Conservation (phyloP, 2,329 filamentous ascomycete genomes). For the Colletotrichum spinosum region DNA sequence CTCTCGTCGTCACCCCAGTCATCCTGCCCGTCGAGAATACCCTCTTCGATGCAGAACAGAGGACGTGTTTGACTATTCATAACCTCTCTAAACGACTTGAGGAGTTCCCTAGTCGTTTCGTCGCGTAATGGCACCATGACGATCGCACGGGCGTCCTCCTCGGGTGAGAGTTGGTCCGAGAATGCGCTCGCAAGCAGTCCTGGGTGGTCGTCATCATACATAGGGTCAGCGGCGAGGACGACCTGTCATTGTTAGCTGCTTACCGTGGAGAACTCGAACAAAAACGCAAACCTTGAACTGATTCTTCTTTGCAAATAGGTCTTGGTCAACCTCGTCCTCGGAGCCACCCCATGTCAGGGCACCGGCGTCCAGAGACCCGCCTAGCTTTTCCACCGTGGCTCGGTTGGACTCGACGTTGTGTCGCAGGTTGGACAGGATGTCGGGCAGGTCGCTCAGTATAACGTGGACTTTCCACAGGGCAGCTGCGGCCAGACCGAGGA, state of each 20-base stretch:
- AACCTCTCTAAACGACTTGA: constrained; percentile 69
- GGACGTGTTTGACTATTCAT: constrained; percentile 65
- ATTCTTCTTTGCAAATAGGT: constrained; percentile 56
- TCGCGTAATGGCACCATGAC: constrained; percentile 86
- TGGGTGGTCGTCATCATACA: constrained; percentile 90
- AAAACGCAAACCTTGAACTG: constrained; percentile 61
- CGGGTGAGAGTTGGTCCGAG: constrained; percentile 70
- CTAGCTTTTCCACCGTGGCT: constrained; percentile 62
- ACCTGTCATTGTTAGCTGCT: constrained; percentile 57
- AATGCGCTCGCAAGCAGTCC: constrained; percentile 78
- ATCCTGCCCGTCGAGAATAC: constrained; percentile 74
- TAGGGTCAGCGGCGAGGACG: constrained; percentile 85
- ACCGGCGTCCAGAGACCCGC: constrained; percentile 70
- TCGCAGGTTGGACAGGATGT: constrained; percentile 85
- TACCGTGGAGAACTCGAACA: constrained; percentile 25
- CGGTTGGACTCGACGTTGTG: constrained; percentile 77
- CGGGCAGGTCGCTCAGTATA: constrained; percentile 83
- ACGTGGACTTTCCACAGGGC: constrained; percentile 75
- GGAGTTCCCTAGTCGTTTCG: constrained; percentile 71
- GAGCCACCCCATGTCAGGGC: constrained; percentile 79
- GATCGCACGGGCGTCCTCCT: constrained; percentile 72
- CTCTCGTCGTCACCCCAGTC: constrained; percentile 74
- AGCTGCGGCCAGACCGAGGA: constrained; percentile 89
- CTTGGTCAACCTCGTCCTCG: constrained; percentile 56
- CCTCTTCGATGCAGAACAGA: constrained; percentile 68